phyloP scores from a whole-genome alignment of 495 filamentous ascomycete genomes.

The Rusavskia elegans region DNA sequence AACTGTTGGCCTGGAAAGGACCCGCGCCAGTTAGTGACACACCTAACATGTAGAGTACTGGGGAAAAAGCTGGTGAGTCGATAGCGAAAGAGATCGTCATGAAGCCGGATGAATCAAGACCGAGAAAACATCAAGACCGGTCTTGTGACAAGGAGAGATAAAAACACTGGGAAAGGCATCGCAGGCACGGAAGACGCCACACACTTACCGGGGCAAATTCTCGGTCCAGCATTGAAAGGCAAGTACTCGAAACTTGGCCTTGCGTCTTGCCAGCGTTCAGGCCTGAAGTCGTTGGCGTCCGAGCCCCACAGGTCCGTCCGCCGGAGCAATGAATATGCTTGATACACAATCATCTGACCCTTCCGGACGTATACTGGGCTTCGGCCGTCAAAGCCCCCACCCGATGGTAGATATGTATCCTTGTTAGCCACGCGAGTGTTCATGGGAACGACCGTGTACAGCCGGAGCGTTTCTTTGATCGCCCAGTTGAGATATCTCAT shows the following conservation, averaged over 20 bases:
- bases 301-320: conserved; percentile 1
- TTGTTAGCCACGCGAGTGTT: conserved; percentile 26
- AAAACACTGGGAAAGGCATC: too few species aligned
- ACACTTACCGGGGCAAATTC: background rate
- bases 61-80: too few species aligned
- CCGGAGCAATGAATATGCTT: conserved; percentile 16
- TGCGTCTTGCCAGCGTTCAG: conserved; percentile 1
- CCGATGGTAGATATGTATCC: conserved; percentile 36
- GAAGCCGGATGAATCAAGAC: too few species aligned
- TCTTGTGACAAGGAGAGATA: too few species aligned
- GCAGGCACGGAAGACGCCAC: too few species aligned
- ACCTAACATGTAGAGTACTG: too few species aligned
- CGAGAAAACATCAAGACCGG: too few species aligned
- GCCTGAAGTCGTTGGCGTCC: background rate
- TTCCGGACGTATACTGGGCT: conserved; percentile 31
- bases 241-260: background rate
- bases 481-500: background rate
- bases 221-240: conserved; percentile 3
- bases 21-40: too few species aligned
- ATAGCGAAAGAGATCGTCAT: too few species aligned
- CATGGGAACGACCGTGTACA: conserved; percentile 36
- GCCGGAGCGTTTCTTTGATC: conserved; percentile 19
- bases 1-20: too few species aligned
- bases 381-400: conserved; percentile 46
- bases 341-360: conserved; percentile 26